Conservation (phyloP, 2,329 filamentous ascomycete genomes). For the Fusarium liriodendri region DNA sequence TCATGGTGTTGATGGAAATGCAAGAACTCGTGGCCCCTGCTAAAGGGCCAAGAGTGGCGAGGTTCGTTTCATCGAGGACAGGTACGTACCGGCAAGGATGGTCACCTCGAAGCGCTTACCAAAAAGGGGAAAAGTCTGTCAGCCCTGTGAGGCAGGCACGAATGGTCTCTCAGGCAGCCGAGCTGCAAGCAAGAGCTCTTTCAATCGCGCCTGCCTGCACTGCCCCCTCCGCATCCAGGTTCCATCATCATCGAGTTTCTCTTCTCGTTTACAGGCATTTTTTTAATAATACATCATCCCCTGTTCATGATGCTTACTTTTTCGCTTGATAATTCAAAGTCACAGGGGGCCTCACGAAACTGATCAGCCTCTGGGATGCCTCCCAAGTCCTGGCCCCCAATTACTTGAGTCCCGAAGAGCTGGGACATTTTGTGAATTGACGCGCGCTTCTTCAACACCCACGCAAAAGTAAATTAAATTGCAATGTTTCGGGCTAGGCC, state of each 20-base stretch:
- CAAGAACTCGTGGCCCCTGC: not conserved
- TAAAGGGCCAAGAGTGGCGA: slow-evolving; percentile 1
- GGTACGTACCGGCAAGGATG: not conserved
- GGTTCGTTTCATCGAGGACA: not conserved
- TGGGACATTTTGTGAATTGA: not conserved
- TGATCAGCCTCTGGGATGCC: slow-evolving; percentile 22
- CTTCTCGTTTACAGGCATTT: not conserved
- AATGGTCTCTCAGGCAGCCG: not conserved
- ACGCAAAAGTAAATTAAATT: not conserved
- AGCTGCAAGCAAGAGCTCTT: not conserved
- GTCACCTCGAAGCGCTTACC: not conserved
- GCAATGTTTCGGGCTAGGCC: slow-evolving; percentile 12
- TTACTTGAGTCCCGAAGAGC: not conserved
- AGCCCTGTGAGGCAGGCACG: slow-evolving; percentile 36
- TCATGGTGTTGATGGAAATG: slow-evolving; percentile 12
- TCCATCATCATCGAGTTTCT: not conserved
- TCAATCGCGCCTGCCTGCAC: slow-evolving; percentile 11
- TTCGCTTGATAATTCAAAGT: not conserved
- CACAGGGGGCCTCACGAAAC: not conserved
- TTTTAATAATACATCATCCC: not conserved
- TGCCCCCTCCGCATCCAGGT: slow-evolving; percentile 15
- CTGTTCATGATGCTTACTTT: not conserved
- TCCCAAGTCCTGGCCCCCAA: slow-evolving; percentile 12
- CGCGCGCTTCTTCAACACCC: not conserved
- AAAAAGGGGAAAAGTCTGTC: slow-evolving; percentile 19